These are phyloP conservation scores for Pseudophaeomoniella oleicola DNA, from an alignment of 2,329 filamentous ascomycete genomes.

Conservation along the genomic window DNA sequence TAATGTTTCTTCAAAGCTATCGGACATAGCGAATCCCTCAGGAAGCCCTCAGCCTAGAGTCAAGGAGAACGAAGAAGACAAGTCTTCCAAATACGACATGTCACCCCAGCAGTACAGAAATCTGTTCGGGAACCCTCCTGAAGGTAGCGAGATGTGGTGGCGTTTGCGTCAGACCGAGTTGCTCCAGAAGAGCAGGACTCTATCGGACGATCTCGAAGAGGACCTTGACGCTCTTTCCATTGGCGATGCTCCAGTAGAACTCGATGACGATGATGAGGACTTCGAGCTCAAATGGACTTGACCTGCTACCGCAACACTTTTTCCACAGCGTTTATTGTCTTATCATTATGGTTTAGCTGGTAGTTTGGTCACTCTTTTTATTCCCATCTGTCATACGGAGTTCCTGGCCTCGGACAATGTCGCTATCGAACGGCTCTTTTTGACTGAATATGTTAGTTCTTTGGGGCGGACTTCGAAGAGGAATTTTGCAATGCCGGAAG, in stretches of 20 bases:
- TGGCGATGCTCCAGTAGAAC: conserved; percentile 11
- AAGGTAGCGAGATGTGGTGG: conserved; percentile 28
- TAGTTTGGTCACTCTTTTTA: too few species aligned
- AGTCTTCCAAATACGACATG: conserved; percentile 13
- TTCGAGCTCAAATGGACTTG: background rate
- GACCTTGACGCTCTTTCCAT: conserved; percentile 2
- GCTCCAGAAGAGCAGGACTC: conserved; percentile 14
- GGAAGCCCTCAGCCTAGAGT: conserved; percentile 13
- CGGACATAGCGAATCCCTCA: conserved; percentile 13
- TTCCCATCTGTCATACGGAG: too few species aligned
- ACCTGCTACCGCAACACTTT: too few species aligned
- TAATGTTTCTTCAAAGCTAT: conserved; percentile 27
- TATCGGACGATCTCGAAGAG: background rate
- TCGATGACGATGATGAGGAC: conserved; percentile 14
- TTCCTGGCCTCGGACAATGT: too few species aligned
- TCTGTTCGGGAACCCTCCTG: conserved; percentile 24
- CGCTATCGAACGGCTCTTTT: too few species aligned
- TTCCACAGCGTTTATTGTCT: conserved; percentile 9
- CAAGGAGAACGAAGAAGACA: conserved; percentile 12
- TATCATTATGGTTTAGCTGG: too few species aligned
- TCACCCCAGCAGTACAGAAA: conserved; percentile 27
- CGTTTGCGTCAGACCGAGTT: conserved; percentile 23
- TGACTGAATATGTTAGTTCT: too few species aligned
- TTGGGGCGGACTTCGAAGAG: too few species aligned
- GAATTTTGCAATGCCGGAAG: too few species aligned